These are phyloP conservation scores for Tetrapisispora phaffii DNA, from an alignment of 805 yeast genomes.

Conservation along the genomic window DNA sequence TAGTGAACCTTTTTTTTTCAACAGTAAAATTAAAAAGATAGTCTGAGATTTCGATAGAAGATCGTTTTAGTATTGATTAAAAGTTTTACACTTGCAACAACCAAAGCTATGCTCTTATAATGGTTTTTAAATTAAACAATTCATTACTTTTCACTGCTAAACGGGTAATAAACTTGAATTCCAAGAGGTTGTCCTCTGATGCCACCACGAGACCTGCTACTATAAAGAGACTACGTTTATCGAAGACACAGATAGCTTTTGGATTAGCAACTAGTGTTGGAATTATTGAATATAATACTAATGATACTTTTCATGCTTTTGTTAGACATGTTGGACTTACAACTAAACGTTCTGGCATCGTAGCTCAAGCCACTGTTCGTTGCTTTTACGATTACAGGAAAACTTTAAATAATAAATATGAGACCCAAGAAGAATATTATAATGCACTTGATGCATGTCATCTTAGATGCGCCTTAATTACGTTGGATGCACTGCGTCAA, in stretches of 20 bases:
- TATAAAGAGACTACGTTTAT: background rate
- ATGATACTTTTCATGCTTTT: slow-evolving; percentile 19
- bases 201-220: too few relatives aligned
- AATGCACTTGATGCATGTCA: slow-evolving; percentile 60
- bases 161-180: background rate
- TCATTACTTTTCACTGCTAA: background rate
- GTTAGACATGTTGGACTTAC: slow-evolving; percentile 21
- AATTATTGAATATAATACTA: slow-evolving; percentile 16
- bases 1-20: too few relatives aligned
- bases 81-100: too few relatives aligned
- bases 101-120: background rate
- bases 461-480: slow-evolving; percentile 62
- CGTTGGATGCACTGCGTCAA: slow-evolving; percentile 64
- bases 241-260: background rate
- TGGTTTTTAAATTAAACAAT: background rate
- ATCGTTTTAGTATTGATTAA: too few relatives aligned
- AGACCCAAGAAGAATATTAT: slow-evolving; percentile 36
- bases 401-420: slow-evolving; percentile 39
- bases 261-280: slow-evolving; percentile 8
- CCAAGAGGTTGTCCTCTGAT: background rate
- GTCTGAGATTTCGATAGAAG: too few relatives aligned
- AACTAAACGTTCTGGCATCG: slow-evolving; percentile 50
- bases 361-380: slow-evolving; percentile 54
- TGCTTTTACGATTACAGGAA: slow-evolving; percentile 66
- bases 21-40: too few relatives aligned